phyloP scores from a whole-genome alignment of 805 yeast species.

The Pichia manshurica region DNA sequence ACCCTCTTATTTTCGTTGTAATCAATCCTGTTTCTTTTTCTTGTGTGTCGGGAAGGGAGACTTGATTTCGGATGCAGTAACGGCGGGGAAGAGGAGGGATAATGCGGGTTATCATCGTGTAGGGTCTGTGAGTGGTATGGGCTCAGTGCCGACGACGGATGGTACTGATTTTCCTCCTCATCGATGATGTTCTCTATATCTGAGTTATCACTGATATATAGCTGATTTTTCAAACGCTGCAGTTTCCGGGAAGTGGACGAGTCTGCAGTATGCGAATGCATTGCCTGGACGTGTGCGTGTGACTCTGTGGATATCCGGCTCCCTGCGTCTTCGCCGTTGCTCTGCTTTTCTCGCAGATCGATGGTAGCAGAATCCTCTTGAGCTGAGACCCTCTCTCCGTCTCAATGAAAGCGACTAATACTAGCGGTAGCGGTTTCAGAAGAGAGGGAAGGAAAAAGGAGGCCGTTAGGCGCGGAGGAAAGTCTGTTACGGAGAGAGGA shows the following conservation, averaged over 20 bases:
- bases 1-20: slow-evolving; percentile 23
- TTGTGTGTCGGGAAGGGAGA: slow-evolving; percentile 13
- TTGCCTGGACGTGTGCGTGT: no score
- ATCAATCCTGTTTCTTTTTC: slow-evolving; percentile 20
- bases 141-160: not conserved
- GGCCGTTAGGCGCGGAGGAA: no score
- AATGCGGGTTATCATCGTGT: not conserved
- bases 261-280: not conserved
- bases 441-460: no score
- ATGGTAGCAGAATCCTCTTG: no score
- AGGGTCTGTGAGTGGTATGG: not conserved
- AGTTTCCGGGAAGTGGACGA: slow-evolving; percentile 8
- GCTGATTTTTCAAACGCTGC: slow-evolving; percentile 18
- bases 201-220: slow-evolving; percentile 24
- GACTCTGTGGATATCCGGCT: no score
- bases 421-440: no score
- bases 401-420: no score
- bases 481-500: no score
- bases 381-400: no score
- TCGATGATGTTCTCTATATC: slow-evolving; percentile 18
- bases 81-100: not conserved
- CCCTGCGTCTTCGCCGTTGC: no score
- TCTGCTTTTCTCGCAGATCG: no score
- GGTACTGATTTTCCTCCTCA: slow-evolving; percentile 1
- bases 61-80: not conserved